phyloP scores from a whole-genome alignment of 2,329 filamentous ascomycete species.

The Leptoxyphium fumago region DNA sequence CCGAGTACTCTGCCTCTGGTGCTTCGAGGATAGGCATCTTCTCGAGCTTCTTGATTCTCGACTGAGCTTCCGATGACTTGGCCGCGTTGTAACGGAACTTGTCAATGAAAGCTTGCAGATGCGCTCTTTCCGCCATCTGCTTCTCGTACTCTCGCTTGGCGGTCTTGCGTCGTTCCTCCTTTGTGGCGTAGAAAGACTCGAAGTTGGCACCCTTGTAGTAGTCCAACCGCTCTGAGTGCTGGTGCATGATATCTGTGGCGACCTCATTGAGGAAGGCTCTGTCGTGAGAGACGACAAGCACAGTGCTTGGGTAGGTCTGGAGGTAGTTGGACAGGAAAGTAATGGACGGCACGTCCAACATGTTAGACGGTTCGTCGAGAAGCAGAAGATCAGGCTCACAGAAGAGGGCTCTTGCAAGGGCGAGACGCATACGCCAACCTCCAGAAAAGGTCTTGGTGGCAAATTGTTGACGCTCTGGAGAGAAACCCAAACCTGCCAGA shows the following conservation, averaged over 20 bases:
- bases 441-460: slow-evolving; percentile 97
- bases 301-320: slow-evolving; percentile 82
- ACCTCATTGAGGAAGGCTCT: slow-evolving; percentile 97
- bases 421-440: slow-evolving; percentile 98
- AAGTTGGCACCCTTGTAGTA: slow-evolving; percentile 99
- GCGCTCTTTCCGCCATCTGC: slow-evolving; percentile 85
- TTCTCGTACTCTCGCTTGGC: slow-evolving; percentile 97
- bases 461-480: slow-evolving; percentile 75
- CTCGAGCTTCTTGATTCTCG: slow-evolving; percentile 96
- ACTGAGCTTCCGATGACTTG: slow-evolving; percentile 96
- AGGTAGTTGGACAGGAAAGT: slow-evolving; percentile 95
- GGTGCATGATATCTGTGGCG: slow-evolving; percentile 97
- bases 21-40: slow-evolving; percentile 85
- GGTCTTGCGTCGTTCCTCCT: slow-evolving; percentile 91
- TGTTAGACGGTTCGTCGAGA: slow-evolving; percentile 98
- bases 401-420: slow-evolving; percentile 86
- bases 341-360: slow-evolving; percentile 99
- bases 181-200: slow-evolving; percentile 89
- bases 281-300: slow-evolving; percentile 96
- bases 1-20: slow-evolving; percentile 86
- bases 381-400: slow-evolving; percentile 92
- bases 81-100: slow-evolving; percentile 99
- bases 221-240: slow-evolving; percentile 91
- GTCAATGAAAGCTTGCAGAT: slow-evolving; percentile 96
- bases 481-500: slow-evolving; percentile 92